These are phyloP conservation scores for Jackrogersella minutella DNA, from an alignment of 495 filamentous ascomycete genomes.

Conservation along the genomic window DNA sequence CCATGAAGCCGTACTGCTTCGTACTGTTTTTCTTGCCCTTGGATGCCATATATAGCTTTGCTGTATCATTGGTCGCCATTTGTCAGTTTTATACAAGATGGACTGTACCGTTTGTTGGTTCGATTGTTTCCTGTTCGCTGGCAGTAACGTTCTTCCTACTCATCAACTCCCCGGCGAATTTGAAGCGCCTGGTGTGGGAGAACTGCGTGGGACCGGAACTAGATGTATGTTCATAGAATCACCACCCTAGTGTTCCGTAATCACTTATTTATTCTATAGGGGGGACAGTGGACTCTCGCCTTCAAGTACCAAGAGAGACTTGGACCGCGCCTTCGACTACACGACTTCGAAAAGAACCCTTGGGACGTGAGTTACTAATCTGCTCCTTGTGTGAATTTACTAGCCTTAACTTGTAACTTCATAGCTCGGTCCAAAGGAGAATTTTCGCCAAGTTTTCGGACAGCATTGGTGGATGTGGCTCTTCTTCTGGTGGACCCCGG, in stretches of 20 bases:
- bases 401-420: background rate
- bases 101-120: background rate
- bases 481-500: constrained; percentile 8
- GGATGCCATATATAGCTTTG: constrained; percentile 15
- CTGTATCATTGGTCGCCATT: background rate
- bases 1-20: constrained; percentile 24
- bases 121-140: background rate
- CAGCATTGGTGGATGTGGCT: constrained; percentile 25
- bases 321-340: background rate
- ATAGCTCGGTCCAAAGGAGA: constrained; percentile 15
- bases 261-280: background rate
- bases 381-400: background rate
- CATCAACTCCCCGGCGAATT: background rate
- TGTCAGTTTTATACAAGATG: background rate
- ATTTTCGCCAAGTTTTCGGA: constrained; percentile 28
- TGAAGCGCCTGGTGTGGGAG: background rate
- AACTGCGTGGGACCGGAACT: background rate
- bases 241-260: background rate
- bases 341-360: constrained; percentile 9
- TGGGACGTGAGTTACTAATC: constrained; percentile 1
- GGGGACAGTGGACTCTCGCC: background rate
- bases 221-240: background rate
- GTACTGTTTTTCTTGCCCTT: constrained; percentile 16
- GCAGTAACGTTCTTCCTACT: background rate
- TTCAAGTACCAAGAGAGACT: background rate